Evolutionary conservation across 2,329 filamentous ascomycete species (phyloP), one percentile per base, ranked within the genome.

Genomic region (Monilinia aucupariae): DNA sequence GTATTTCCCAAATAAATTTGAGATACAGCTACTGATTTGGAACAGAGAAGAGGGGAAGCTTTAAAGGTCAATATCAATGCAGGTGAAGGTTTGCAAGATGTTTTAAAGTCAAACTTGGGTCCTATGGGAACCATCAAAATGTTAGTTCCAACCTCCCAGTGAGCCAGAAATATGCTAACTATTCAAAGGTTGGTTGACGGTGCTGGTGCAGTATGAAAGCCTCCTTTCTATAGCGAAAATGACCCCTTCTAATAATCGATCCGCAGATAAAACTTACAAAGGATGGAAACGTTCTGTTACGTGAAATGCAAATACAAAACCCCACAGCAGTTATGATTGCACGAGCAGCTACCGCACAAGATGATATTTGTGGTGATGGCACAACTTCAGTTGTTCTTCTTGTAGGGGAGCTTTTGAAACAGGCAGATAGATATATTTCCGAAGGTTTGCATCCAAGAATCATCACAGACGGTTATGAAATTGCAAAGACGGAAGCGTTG

Each of bases 311-410:
- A 86, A 97, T 97, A 75, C 93, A 97, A 80, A 97, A 97, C 78
- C 94, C 94, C 34, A 99, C 94, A 43, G 94, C 94, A 69, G 94
- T 94, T 67, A 88, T 88, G 85, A 88, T 88, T 76, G 85, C 85
- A 63, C 80, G 85, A 75, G 92, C 93, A 72, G 94, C 94, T 64
- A 99, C 94, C 45, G 94, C 94, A 69, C 93, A 99, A 77, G 94
- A 99, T 77, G 94, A 99, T 73, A 99, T 99, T 71, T 96, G 91
- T 71, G 94, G 94, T 74, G 94, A 99, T 77, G 94, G 94, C 73
- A 99, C 94, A 71, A 99, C 94, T 49, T 97, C 92, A 53, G 93
- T 97, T 37, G 94, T 99, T 59, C 80, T 99, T 71, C 80, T 97
- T 75, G 92, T 99, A 59, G 94, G 94, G 76, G 94, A 99, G 81